Conservation (phyloP, 2,329 filamentous ascomycete genomes). For the Colletotrichum higginsianum region DNA sequence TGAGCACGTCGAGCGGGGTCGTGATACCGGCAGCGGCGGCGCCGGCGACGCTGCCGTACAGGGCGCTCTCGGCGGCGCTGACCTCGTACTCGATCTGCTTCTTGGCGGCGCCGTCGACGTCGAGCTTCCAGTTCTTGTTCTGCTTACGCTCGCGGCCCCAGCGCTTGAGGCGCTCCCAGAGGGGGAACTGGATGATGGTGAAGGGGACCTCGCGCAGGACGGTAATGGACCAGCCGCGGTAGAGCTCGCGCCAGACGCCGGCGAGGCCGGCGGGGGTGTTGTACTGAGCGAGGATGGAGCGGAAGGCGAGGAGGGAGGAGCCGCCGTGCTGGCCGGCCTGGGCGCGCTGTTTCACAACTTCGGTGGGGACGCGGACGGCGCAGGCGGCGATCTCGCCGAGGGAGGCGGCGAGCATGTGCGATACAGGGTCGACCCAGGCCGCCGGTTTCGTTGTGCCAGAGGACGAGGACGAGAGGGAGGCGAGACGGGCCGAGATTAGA, state of each 20-base stretch:
- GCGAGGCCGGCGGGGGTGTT: slow-evolving; percentile 55
- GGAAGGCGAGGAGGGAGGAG: slow-evolving; percentile 76
- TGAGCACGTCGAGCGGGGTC: slow-evolving; percentile 95
- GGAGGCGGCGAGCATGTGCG: slow-evolving; percentile 88
- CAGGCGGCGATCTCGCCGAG: slow-evolving; percentile 94
- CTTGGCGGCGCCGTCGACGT: slow-evolving; percentile 27
- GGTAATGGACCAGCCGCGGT: slow-evolving; percentile 92
- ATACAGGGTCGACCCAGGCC: slow-evolving; percentile 45
- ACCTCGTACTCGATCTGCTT: slow-evolving; percentile 59
- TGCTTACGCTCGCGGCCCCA: slow-evolving; percentile 66
- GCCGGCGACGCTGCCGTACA: slow-evolving; percentile 88
- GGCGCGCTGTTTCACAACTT: slow-evolving; percentile 96
- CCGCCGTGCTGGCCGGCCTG: slow-evolving; percentile 88
- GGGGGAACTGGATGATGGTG: slow-evolving; percentile 95
- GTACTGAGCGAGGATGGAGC: slow-evolving; percentile 74
- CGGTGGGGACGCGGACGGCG: slow-evolving; percentile 91
- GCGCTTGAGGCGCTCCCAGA: slow-evolving; percentile 94
- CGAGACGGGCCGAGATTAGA: slow-evolving; percentile 56
- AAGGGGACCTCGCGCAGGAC: slow-evolving; percentile 97
- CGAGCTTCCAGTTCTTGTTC: slow-evolving; percentile 25
- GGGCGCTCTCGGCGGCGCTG: slow-evolving; percentile 82
- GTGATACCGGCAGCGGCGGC: slow-evolving; percentile 89
- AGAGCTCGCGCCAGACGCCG: slow-evolving; percentile 85
- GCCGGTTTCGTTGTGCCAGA: background rate
- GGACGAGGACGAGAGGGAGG: slow-evolving; percentile 47